phyloP scores from a whole-genome alignment of 2,329 filamentous ascomycete genomes.

The Arthrobotrys entomopaga region DNA sequence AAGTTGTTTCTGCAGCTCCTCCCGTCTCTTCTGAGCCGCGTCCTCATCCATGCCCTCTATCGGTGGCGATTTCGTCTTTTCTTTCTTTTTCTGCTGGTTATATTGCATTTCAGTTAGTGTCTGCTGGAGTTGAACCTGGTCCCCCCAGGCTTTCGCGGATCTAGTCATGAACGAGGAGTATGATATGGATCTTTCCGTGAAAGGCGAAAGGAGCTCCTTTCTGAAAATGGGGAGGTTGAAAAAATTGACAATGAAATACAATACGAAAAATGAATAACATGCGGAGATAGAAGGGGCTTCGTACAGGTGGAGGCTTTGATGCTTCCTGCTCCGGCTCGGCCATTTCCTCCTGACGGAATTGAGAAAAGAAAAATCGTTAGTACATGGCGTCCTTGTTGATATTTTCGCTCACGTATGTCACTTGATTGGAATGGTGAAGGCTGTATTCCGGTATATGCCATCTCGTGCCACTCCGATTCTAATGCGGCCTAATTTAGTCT shows the following conservation, averaged over 20 bases:
- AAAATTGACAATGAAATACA: neutral
- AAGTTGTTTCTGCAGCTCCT: constrained; percentile 57
- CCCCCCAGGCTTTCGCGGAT: neutral
- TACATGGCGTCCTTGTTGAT: constrained; percentile 6
- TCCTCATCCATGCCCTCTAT: constrained; percentile 58
- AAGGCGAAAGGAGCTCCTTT: constrained; percentile 12
- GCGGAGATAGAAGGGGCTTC: constrained; percentile 14
- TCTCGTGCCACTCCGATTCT: constrained; percentile 7
- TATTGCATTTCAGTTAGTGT: constrained; percentile 24
- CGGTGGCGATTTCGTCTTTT: constrained; percentile 54
- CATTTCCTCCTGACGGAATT: constrained; percentile 50
- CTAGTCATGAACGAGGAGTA: neutral
- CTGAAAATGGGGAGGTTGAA: neutral
- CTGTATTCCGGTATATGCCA: neutral
- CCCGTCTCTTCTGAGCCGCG: constrained; percentile 57
- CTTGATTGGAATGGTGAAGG: neutral
- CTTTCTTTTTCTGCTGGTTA: constrained; percentile 33
- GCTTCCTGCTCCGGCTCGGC: constrained; percentile 47
- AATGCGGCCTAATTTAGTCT: constrained; percentile 17
- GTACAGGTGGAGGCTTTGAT: constrained; percentile 50
- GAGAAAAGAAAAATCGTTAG: constrained; percentile 25
- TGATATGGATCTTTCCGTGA: constrained; percentile 10
- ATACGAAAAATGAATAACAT: constrained; percentile 6
- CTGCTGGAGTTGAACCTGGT: neutral
- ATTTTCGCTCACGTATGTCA: neutral